Base-by-base conservation (phyloP, 495 filamentous ascomycete species). In the Aspergillus indologenus region DNA sequence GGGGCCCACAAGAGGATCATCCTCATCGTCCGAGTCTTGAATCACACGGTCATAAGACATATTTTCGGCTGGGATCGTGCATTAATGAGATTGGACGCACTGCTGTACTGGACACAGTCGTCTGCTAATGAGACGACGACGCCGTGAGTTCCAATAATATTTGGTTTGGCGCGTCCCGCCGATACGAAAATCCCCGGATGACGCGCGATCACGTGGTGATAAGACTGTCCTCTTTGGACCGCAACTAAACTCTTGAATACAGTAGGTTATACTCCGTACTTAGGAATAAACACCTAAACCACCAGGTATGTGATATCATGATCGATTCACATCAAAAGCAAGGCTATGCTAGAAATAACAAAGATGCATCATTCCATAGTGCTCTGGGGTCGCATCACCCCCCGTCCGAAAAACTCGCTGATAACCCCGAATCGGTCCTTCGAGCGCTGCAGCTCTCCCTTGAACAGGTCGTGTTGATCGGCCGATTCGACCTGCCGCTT, bases 341-440 rank as follows among this genome's bases (percentile, higher is more conserved):
- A 49, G 11, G 46, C 23, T 22, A 9, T 18, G 46, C 46, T 31
- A 46, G 55, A 54, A 53, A 59, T 11, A 56, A 56, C 2, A 7
- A 40, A 9, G 26, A 29, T 53, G 45, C 53, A 64, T 64, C 59
- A 70, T 53, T 76, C 73, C 72, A 78, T 74, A 22, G 72, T 75
- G 61, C 58, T 73, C 60, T 76, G 73, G 21, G 77, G 63, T 40
- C 68, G 61, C 92, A 98, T 96, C 17, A 98, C 91, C 1, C 94
- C 95, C 62, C 91, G 77, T 5, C 92, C 93, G 75, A 97, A 97
- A 78, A 94, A 98, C 65, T 97, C 92, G 62, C 89, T 88, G 4
- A 98, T 82, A 18, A 91, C 91, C 46, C 83, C 90, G 69, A 97
- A 97, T 62, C 87, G 83, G 72, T 97, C 93, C 56, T 85, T 81